Evolutionary conservation across 2,329 filamentous ascomycete species (phyloP).

Genomic region (Calonectria crousiana): DNA sequence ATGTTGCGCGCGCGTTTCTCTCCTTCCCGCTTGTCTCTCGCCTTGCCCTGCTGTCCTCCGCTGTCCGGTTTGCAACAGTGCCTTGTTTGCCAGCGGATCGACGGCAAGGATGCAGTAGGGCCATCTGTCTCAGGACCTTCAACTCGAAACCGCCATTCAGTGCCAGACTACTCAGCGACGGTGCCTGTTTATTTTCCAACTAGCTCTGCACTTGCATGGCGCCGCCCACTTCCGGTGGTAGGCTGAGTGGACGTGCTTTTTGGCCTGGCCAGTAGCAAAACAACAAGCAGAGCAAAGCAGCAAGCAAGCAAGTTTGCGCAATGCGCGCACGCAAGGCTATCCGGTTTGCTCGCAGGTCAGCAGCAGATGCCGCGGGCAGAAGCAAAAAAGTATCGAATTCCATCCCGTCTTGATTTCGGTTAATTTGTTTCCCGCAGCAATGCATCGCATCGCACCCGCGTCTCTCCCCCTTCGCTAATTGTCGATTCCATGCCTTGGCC

Average conservation of each 20-base stretch:
- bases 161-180: neutral
- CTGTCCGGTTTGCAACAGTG: neutral
- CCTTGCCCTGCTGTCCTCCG: neutral
- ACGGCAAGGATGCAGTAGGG: constrained; percentile 2
- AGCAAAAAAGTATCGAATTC: neutral
- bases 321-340: neutral
- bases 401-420: neutral
- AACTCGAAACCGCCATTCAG: constrained; percentile 19
- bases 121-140: constrained; percentile 17
- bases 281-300: neutral
- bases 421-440: neutral
- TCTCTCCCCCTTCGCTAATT: neutral
- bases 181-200: neutral
- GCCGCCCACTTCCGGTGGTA: neutral
- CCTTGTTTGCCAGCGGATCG: constrained; percentile 10
- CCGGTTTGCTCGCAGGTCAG: neutral
- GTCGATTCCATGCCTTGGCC: neutral
- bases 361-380: neutral
- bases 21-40: neutral
- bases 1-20: neutral
- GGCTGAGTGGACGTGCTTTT: neutral
- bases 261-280: neutral
- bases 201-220: neutral
- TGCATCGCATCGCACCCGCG: constrained; percentile 1
- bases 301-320: no score